phyloP scores from a whole-genome alignment of 768 basidiomycete genomes.

The Russula abietina region DNA sequence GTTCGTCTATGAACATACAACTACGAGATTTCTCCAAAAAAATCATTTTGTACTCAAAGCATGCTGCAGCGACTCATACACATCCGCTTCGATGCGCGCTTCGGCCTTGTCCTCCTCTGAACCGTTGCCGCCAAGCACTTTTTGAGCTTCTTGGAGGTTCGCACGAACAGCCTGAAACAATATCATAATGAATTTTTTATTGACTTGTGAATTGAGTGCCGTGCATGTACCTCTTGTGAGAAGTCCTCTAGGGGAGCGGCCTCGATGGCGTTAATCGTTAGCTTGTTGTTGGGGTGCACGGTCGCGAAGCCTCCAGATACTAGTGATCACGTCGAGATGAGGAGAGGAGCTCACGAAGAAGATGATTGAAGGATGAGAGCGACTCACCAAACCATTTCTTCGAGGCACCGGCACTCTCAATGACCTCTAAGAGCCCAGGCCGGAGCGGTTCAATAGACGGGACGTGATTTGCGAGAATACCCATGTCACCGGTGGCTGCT shows the following conservation, averaged over 20 bases:
- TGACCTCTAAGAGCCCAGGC: slow-evolving; percentile 91
- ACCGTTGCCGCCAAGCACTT: slow-evolving; percentile 73
- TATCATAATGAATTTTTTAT: background rate
- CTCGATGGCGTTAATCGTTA: slow-evolving; percentile 97
- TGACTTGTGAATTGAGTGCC: background rate
- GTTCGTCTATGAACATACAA: background rate
- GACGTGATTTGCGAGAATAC: slow-evolving; percentile 97
- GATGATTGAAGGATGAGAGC: background rate
- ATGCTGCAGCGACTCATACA: slow-evolving; percentile 91
- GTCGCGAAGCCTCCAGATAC: slow-evolving; percentile 97
- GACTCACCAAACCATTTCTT: slow-evolving; percentile 97
- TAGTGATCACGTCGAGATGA: slow-evolving; percentile 30
- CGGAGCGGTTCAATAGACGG: slow-evolving; percentile 94
- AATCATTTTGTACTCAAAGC: slow-evolving; percentile 54
- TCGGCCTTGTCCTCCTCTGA: slow-evolving; percentile 91
- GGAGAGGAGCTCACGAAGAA: background rate
- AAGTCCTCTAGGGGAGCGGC: slow-evolving; percentile 89
- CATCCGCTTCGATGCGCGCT: slow-evolving; percentile 90
- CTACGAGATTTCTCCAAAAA: slow-evolving; percentile 5
- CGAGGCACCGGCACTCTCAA: slow-evolving; percentile 66
- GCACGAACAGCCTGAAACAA: slow-evolving; percentile 71
- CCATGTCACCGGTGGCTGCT: slow-evolving; percentile 96
- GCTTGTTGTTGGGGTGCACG: slow-evolving; percentile 92
- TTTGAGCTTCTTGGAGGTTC: slow-evolving; percentile 83
- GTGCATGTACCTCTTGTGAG: slow-evolving; percentile 69